Base-by-base conservation (phyloP, 164 flowering plant genomes). In the Stephania japonica region DNA sequence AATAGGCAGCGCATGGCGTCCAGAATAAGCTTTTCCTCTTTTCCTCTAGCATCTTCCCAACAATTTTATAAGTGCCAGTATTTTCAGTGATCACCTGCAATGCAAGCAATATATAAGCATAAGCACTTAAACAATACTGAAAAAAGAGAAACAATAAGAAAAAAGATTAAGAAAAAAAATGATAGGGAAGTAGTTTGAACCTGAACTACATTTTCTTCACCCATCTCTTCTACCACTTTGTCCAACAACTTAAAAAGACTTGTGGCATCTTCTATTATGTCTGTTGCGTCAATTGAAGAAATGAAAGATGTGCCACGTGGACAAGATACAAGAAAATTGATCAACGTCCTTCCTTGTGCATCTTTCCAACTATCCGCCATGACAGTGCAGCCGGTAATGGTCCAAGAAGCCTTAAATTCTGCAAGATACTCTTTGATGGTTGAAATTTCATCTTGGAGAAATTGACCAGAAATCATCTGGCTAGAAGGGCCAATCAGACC, bases 171-270 rank as follows among this genome's bases (percentile, higher is more conserved):
- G 73, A 75, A 6, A 19, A 59, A 16, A 59, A 59, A 59, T 59
- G 50, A 43, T 5, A 74, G 68, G n/a, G n/a, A 27, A 72, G 38
- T 14, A 69, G 66, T 27, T 43, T 42, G 2, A 79, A 88, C 94
- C 90, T 92, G 97, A 56, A 92, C 90, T 6, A 92, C 87, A 81
- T 90, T 86, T 78, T 92, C 92, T 84, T 88, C 92, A 44, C 92
- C 92, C 65, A 89, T 85, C 38, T 90, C 91, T 44, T 90, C 90
- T 50, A 92, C 93, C 56, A 90, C 91, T 79, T 79, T 80, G 76
- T 90, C 93, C 62, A 92, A 85, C 76, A 92, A 78, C 70, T 84
- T 84, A 73, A 85, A 92, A 62, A 92, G 85, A 59, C 69, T 83
- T 32, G 78, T 25, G 61, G 91, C 78, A 78, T 87, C 90, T 61